Evolutionary conservation across 2,329 filamentous ascomycete species (phyloP), one percentile per base, ranked within the genome.

Genomic region (Cercospora janseana): DNA sequence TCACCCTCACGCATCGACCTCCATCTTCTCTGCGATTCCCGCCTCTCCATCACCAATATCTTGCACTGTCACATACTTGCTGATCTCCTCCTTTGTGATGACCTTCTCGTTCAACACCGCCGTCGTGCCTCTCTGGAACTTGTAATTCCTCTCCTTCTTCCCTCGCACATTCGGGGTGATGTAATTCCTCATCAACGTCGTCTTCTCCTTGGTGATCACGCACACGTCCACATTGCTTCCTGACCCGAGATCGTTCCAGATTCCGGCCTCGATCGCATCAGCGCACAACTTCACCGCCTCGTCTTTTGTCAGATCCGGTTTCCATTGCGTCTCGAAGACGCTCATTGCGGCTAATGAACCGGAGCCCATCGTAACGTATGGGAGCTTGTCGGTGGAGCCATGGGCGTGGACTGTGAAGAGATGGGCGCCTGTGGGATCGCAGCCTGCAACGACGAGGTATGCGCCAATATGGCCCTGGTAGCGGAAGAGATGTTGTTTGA

Each of bases 401-500:
- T 98, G 94, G 53, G 93, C 93, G 75, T 98, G 93, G 34, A 98
- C 93, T 58, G 94, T 98, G 79, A 95, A 98, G 56, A 98, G 85
- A 65, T 95, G 90, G 37, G 86, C 83, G 65, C 93, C 93, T 1
- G 93, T 98, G 26, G 94, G 92, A 70, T 98, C 93, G 67, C 94
- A 91, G 60, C 93, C 93, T 28, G 93, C 93, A 51, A 98, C 88
- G 60, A 98, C 93, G 51, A 98, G 85, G 74, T 98, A 98, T 58
- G 93, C 93, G 63, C 94, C 93, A 63, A 98, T 95, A 76, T 98
- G 82, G 62, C 93, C 93, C 72, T 98, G 93, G 79, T 98, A 88
- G 64, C 88, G 85, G 86, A 98, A 98, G 57, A 98, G 87, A 72
- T 98, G 93, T 76, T 98, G 93, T 80, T 98, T 98, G 60, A 98